Evolutionary conservation across 2,329 filamentous ascomycete species (phyloP), one percentile per base, ranked within the genome.

Genomic region (Sporothrix phasma): DNA sequence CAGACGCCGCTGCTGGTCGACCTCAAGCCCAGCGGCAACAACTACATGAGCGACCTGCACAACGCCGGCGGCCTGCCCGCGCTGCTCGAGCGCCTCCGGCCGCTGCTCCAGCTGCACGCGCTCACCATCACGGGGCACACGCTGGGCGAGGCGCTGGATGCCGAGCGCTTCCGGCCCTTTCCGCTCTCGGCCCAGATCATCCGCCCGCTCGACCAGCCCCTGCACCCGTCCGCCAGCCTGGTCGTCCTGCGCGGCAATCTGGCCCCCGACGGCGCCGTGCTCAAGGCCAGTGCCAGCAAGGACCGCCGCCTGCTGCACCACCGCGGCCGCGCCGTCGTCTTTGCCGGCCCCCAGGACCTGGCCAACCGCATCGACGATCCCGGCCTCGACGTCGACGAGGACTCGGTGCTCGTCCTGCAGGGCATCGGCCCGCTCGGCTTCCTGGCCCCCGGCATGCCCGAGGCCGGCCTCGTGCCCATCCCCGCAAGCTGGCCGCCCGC

Each of bases 1-100:
- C 85, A 82, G 68, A 91, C 92, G 1, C 91, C 91, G 0, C 85
- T 94, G 70, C 83, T 96, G 46, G 89, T 92, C 1, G 88, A 95
- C 71, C 80, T 96, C 19, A 90, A 92, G n/a, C 92, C 92, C 0
- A 89, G 85, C 66, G 92, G 92, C 1, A 87, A 88, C 63, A 92
- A 91, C 72, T 89, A 92, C 73, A 95, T 96, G 87, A 90, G 88
- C 4, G 92, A 97, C 71, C 86, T 97, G 46, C 94, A 94, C 74
- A 88, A 92, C 65, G 88, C 94, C 61, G 92, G 92, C 26, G 92
- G 92, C 34, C 90, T 94, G 74, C 86, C 88, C 0, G 88, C 89
- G 0, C 85, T 97, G 0, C 84, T 96, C 68, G 91, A 92, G 69
- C 78, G 90, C 24, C 81, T 97, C 19, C 86, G 86, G 1, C 88